phyloP scores from a whole-genome alignment of 2,329 filamentous ascomycete species.

The Leptoxyphium fumago region DNA sequence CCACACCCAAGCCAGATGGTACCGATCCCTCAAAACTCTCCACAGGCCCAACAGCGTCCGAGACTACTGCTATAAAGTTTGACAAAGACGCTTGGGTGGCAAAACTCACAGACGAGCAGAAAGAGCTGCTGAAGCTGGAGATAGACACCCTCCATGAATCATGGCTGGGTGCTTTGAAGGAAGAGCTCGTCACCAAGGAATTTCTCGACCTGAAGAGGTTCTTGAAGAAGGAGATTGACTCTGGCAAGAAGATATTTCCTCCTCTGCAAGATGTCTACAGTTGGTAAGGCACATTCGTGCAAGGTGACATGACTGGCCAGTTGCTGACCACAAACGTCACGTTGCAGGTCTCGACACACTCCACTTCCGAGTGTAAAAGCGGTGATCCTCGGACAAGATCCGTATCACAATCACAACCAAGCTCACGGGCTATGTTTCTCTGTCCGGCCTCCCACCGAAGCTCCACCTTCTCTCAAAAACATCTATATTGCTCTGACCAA shows the following conservation, averaged over 20 bases:
- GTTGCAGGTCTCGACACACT: slow-evolving; percentile 73
- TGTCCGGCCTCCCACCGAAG: slow-evolving; percentile 72
- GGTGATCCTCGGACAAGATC: slow-evolving; percentile 90
- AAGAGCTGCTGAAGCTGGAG: slow-evolving; percentile 67
- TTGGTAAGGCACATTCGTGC: slow-evolving; percentile 45
- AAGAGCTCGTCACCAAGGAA: slow-evolving; percentile 62
- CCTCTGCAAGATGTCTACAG: slow-evolving; percentile 83
- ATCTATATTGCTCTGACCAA: slow-evolving; percentile 82
- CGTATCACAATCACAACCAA: slow-evolving; percentile 91
- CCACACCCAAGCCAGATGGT: slow-evolving; percentile 16
- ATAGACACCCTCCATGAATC: slow-evolving; percentile 84
- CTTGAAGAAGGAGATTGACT: slow-evolving; percentile 59
- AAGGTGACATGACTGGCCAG: not conserved
- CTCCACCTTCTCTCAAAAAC: slow-evolving; percentile 81
- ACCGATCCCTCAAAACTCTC: slow-evolving; percentile 13
- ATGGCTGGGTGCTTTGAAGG: slow-evolving; percentile 80
- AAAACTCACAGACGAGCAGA: slow-evolving; percentile 66
- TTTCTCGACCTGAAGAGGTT: slow-evolving; percentile 85
- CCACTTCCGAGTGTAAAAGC: slow-evolving; percentile 79
- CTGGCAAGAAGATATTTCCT: slow-evolving; percentile 70
- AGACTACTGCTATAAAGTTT: slow-evolving; percentile 41
- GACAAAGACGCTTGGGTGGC: slow-evolving; percentile 85
- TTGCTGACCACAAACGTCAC: not conserved
- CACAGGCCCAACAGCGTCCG: slow-evolving; percentile 17
- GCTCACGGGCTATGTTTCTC: slow-evolving; percentile 95